A percentile compares a stretch with the other conserved stretches of the same genome.
Conservation (phyloP, 73 alveolate species). For the Breviolum minutum region DNA sequence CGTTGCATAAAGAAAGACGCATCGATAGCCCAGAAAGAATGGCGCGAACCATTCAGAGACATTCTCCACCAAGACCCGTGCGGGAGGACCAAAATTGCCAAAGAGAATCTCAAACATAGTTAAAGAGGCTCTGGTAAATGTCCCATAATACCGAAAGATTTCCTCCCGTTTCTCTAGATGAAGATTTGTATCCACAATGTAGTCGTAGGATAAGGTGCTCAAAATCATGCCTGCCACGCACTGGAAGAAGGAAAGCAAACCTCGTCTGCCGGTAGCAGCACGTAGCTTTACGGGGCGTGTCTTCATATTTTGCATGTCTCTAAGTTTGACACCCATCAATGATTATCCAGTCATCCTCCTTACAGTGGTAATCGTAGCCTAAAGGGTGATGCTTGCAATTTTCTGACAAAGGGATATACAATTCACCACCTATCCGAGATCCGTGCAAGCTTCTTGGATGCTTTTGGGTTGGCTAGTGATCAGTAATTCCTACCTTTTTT, state of each 20-base stretch:
- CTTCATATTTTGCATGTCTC: too few species aligned
- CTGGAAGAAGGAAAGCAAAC: constrained; percentile 58
- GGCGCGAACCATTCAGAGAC: constrained; percentile 14
- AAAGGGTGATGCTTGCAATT: too few species aligned
- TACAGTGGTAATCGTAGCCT: too few species aligned
- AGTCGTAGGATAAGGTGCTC: constrained; percentile 53
- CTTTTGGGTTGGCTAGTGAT: too few species aligned
- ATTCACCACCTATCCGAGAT: too few species aligned
- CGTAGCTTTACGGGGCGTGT: too few species aligned
- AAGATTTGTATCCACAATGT: background rate
- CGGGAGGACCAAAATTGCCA: constrained; percentile 51
- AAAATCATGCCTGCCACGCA: constrained; percentile 57
- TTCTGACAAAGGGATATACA: too few species aligned
- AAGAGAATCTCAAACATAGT: constrained; percentile 73
- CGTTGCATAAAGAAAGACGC: constrained; percentile 38
- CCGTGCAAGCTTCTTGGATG: too few species aligned
- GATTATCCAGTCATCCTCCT: too few species aligned
- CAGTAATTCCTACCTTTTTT: too few species aligned
- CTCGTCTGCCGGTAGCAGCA: background rate
- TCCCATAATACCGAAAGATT: constrained; percentile 51
- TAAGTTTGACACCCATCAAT: too few species aligned
- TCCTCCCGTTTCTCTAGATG: constrained; percentile 11
- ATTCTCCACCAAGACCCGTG: constrained; percentile 38
- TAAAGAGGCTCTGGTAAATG: constrained; percentile 34
- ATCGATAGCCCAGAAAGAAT: constrained; percentile 1